Evolutionary conservation across 176 grass and related monocot genomes (phyloP).

Genomic region (Ananas comosus): DNA sequence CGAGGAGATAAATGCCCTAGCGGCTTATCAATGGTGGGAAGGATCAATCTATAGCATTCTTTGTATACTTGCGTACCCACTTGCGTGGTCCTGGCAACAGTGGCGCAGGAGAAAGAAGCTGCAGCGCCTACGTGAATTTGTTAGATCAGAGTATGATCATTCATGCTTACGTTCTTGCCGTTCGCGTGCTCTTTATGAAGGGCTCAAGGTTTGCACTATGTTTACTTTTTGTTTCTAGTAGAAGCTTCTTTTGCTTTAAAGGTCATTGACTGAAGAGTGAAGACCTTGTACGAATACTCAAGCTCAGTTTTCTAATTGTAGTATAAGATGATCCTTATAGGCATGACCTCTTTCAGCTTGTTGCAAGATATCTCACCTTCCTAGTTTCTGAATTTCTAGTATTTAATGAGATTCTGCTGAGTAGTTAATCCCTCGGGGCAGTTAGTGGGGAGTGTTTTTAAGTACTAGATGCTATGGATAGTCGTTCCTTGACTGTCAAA

Average conservation of each 20-base stretch:
- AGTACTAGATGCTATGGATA: no score
- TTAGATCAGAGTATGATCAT: conserved; percentile 97
- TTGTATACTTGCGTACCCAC: conserved; percentile 70
- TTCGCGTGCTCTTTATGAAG: conserved; percentile 98
- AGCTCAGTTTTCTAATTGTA: no score
- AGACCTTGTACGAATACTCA: no score
- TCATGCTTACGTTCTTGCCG: conserved; percentile 92
- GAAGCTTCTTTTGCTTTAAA: background rate
- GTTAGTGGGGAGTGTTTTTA: no score
- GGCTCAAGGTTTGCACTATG: conserved; percentile 65
- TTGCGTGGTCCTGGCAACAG: conserved; percentile 98
- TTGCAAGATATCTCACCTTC: no score
- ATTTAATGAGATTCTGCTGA: no score
- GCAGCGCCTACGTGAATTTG: conserved; percentile 96
- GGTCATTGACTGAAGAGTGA: no score
- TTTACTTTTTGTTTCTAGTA: background rate
- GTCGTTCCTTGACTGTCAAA: no score
- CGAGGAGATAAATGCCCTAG: conserved; percentile 91
- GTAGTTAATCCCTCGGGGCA: no score
- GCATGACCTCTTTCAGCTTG: no score
- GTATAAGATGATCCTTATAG: no score
- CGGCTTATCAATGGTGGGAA: conserved; percentile 99
- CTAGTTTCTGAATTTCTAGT: no score
- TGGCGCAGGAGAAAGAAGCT: conserved; percentile 94
- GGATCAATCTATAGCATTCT: conserved; percentile 83